phyloP scores from a whole-genome alignment of 192 early-diverging fungal species.

The Backusella parvicylindrica region DNA sequence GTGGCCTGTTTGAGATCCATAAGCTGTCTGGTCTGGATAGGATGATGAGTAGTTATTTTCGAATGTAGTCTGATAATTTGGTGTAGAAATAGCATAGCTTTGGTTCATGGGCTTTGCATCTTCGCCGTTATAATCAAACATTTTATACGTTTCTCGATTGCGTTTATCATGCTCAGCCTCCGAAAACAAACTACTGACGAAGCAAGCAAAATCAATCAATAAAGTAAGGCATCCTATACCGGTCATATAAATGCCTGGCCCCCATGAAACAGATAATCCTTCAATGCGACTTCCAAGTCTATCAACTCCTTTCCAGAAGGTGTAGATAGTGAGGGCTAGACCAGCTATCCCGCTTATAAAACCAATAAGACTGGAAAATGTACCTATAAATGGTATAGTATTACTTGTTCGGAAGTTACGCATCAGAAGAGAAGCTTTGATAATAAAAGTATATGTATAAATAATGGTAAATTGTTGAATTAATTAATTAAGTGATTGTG shows the following conservation, averaged over 20 bases:
- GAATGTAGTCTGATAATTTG: neutral
- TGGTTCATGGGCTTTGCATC: neutral
- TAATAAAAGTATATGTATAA: neutral
- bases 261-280: conserved; percentile 1
- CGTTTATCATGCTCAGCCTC: neutral
- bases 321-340: neutral
- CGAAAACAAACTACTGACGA: neutral
- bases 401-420: conserved; percentile 4
- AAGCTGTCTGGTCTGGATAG: neutral
- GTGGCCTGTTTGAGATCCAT: neutral
- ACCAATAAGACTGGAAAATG: neutral
- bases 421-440: neutral
- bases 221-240: neutral
- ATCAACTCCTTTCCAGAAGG: neutral
- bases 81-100: neutral
- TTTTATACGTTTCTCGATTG: neutral
- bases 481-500: too few species aligned
- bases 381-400: conserved; percentile 4
- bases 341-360: neutral
- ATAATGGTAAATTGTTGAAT: neutral
- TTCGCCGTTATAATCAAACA: neutral
- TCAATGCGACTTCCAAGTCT: neutral
- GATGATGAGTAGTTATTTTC: neutral
- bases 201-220: neutral
- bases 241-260: conserved; percentile 1